Evolutionary conservation across 148 eudicot genomes (phyloP).

Genomic region (Rhododendron kiyosumense): DNA sequence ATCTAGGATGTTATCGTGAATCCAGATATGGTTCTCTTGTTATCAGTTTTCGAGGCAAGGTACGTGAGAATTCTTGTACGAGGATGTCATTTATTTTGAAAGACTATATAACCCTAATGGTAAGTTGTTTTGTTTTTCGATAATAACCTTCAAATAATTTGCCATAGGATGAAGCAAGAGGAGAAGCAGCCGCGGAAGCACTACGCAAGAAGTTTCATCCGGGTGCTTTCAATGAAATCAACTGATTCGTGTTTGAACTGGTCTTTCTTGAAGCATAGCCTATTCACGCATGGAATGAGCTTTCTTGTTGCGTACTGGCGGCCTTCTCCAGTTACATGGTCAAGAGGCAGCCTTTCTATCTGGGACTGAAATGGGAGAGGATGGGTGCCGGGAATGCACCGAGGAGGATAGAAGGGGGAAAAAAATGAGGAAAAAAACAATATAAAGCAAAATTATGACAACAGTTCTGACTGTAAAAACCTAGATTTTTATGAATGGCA

Average conservation of each 20-base stretch:
- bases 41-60: conserved; percentile 79
- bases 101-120: not conserved
- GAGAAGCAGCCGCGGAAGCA: conserved; percentile 50
- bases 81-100: not conserved
- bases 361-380: not conserved
- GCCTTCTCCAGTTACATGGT: not conserved
- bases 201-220: conserved; percentile 50
- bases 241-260: conserved; percentile 14
- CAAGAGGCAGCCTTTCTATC: not conserved
- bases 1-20: conserved; percentile 75
- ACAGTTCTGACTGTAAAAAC: conserved; percentile 5
- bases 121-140: not conserved
- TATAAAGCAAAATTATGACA: not conserved
- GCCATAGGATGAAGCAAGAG: conserved; percentile 61
- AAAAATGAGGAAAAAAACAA: not conserved
- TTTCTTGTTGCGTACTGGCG: not conserved
- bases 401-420: not conserved
- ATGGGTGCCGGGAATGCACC: not conserved
- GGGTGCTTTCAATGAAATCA: conserved; percentile 33
- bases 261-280: conserved; percentile 1
- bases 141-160: not conserved
- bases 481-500: not conserved
- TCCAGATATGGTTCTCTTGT: conserved; percentile 66
- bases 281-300: not conserved
- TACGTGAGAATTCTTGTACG: conserved; percentile 11